These are phyloP conservation scores for Candida boidinii DNA, from an alignment of 805 yeast genomes.

Conservation along the genomic window DNA sequence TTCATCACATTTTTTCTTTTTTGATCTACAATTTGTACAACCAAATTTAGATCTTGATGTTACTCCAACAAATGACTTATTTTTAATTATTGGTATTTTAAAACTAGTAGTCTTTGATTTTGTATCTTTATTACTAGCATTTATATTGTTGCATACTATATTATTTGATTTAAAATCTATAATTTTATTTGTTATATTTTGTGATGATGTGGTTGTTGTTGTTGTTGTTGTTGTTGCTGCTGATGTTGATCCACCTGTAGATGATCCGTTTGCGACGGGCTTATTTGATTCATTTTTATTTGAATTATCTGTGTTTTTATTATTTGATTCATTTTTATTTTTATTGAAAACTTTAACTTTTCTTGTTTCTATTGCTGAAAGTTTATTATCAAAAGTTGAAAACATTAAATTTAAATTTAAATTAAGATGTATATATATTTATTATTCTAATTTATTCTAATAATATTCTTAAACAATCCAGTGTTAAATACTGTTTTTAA, in stretches of 20 bases:
- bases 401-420: too few relatives aligned
- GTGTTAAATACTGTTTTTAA: too few relatives aligned
- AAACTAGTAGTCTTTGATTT: neutral
- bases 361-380: neutral
- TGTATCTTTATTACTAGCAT: neutral
- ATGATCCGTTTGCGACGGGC: neutral
- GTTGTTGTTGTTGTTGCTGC: slow-evolving; percentile 1
- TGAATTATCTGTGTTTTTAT: neutral
- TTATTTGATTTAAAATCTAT: neutral
- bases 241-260: neutral
- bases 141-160: neutral
- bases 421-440: too few relatives aligned
- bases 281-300: neutral
- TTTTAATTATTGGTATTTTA: slow-evolving; percentile 11
- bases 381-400: slow-evolving; percentile 8
- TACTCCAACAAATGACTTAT: slow-evolving; percentile 22
- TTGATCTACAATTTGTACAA: slow-evolving; percentile 30
- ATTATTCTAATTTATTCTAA: too few relatives aligned
- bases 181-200: slow-evolving; percentile 1
- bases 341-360: neutral
- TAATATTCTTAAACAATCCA: too few relatives aligned
- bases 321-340: neutral
- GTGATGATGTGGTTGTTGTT: slow-evolving; percentile 1
- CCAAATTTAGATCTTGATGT: slow-evolving; percentile 29
- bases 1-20: slow-evolving; percentile 45